Base-by-base conservation (phyloP, 768 basidiomycete genomes). In the Tricholoma furcatifolium region DNA sequence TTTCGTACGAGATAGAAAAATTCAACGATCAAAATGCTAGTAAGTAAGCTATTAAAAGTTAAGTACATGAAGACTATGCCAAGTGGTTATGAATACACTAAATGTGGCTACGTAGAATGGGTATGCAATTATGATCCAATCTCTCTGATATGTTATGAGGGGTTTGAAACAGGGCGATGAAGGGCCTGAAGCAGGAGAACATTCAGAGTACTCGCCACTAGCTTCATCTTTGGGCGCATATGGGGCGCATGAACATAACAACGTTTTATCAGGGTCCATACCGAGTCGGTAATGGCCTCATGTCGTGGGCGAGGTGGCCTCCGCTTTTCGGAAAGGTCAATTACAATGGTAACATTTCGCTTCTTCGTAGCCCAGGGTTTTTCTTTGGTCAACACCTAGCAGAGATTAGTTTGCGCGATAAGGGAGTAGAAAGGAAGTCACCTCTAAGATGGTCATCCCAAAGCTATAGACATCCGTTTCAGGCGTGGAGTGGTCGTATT, bases 391-490 rank as follows among this genome's bases (percentile, higher is more conserved):
- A 48, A 41, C 4, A 58, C 42, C 57, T 58, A 34, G 24, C 20
- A 21, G 18, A 30, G 30, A 3, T 34, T 7, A 12, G 23, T n/a
- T 46, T 9, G 21, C 12, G 20, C 46, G 17, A 4, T 9, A 51
- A 21, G 8, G 9, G 18, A 17, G 21, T n/a, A 30, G 6, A 12
- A 47, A 18, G 38, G 17, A 7, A 8, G 47, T 41, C 21, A 67
- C 66, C 50, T 67, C 64, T 10, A 67, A 54, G 30, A 62, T 56
- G 3, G 63, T 62, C 60, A 65, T 64, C 6, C 57, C 64, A 45
- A 67, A 65, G 23, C 60, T 60, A 44, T 61, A 65, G 4, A 65
- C 60, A 39, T 67, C 66, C 23, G 57, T 42, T 39, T 53, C 41
- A 2, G 50, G 43, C 2, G 55, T 59, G 11, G 52, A 39, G 24